A percentile compares a stretch with the other conserved stretches of the same genome.
phyloP scores from a whole-genome alignment of 352 stramenopile species.

The Pythium angustatum region DNA sequence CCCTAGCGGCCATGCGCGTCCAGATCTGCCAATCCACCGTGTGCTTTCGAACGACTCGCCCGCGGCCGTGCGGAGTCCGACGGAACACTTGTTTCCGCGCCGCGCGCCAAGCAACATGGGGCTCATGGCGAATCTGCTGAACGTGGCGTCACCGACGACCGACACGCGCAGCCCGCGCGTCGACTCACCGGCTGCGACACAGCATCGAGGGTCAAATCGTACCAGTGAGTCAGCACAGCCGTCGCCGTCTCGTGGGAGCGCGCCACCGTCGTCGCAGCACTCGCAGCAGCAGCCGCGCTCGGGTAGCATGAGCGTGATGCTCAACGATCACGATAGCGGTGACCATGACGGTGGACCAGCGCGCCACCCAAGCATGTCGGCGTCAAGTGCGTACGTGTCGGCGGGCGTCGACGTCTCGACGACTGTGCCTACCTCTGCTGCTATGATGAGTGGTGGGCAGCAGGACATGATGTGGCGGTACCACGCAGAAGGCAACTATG shows the following conservation, averaged over 20 bases:
- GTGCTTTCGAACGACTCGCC: conserved; percentile 22
- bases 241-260: conserved; percentile 14
- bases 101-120: conserved; percentile 57
- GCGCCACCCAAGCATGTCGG: conserved; percentile 13
- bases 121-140: conserved; percentile 80
- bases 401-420: conserved; percentile 24
- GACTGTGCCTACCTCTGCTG: conserved; percentile 12
- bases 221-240: conserved; percentile 5
- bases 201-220: not conserved
- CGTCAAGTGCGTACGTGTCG: conserved; percentile 9
- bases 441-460: conserved; percentile 29
- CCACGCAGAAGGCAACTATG: conserved; percentile 66
- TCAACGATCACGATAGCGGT: conserved; percentile 21
- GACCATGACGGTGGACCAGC: conserved; percentile 24
- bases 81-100: conserved; percentile 56
- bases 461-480: conserved; percentile 77
- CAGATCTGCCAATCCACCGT: conserved; percentile 28
- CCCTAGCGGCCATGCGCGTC: conserved; percentile 9
- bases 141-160: conserved; percentile 58
- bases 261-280: conserved; percentile 1
- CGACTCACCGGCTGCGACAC: conserved; percentile 39
- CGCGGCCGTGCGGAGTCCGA: conserved; percentile 44
- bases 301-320: conserved; percentile 21
- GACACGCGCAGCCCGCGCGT: conserved; percentile 40
- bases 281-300: conserved; percentile 13